Percentiles rank a stretch among this genome's conserved stretches.
Evolutionary conservation across 257 asterid species (phyloP).

Genomic region (Thymus quinquecostatus): DNA sequence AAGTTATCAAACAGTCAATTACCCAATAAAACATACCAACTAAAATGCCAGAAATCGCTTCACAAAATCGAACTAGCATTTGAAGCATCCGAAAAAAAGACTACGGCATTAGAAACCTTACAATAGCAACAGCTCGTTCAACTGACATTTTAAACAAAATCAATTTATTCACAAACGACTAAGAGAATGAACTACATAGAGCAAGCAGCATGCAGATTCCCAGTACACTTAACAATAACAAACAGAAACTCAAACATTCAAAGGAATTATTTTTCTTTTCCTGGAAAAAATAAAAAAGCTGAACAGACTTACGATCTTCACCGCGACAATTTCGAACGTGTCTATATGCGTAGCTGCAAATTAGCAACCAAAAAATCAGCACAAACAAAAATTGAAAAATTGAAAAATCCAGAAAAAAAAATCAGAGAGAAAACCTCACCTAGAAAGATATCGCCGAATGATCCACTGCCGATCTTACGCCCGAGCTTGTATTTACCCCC

Average conservation of each 20-base stretch:
- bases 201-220: slow-evolving; percentile 35
- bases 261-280: not conserved
- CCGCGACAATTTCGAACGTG: slow-evolving; percentile 88
- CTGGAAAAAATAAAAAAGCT: not conserved
- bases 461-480: slow-evolving; percentile 97
- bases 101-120: not conserved
- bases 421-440: slow-evolving; percentile 51
- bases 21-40: not conserved
- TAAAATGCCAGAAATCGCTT: slow-evolving; percentile 3
- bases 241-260: slow-evolving; percentile 13
- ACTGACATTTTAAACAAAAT: not conserved
- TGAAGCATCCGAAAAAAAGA: not conserved
- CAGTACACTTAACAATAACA: slow-evolving; percentile 17
- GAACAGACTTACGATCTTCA: slow-evolving; percentile 79
- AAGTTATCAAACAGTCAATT: slow-evolving; percentile 17
- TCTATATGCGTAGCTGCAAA: slow-evolving; percentile 90
- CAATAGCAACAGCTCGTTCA: not conserved
- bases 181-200: not conserved
- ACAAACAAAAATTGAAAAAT: not conserved
- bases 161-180: slow-evolving; percentile 14
- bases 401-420: not conserved
- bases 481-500: slow-evolving; percentile 96
- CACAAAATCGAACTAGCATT: not conserved
- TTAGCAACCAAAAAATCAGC: not conserved
- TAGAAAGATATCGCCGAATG: slow-evolving; percentile 88